Conservation (phyloP, 2,329 filamentous ascomycete species). For the Waltergamsia citrina region DNA sequence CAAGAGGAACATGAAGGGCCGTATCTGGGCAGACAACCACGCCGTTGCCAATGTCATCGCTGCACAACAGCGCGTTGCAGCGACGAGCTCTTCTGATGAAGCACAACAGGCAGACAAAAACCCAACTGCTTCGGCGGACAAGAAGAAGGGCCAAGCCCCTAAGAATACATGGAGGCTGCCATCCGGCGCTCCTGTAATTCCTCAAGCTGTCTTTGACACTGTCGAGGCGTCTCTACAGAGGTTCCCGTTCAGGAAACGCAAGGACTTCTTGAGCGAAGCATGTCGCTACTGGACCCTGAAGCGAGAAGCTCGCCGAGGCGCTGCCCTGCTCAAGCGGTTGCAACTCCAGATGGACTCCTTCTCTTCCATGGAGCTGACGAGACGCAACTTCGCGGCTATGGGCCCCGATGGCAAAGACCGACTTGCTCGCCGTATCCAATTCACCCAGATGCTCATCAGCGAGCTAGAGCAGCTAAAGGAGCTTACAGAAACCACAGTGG, state of each 20-base stretch:
- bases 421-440: slow-evolving; percentile 76
- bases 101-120: slow-evolving; percentile 64
- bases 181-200: slow-evolving; percentile 90
- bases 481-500: slow-evolving; percentile 61
- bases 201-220: slow-evolving; percentile 75
- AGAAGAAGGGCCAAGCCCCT: slow-evolving; percentile 54
- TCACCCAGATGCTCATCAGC: slow-evolving; percentile 64
- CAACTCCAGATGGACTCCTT: slow-evolving; percentile 95
- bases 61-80: slow-evolving; percentile 55
- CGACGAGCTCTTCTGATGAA: slow-evolving; percentile 64
- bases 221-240: slow-evolving; percentile 76
- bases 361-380: slow-evolving; percentile 92
- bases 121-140: slow-evolving; percentile 62
- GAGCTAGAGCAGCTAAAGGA: slow-evolving; percentile 70
- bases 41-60: slow-evolving; percentile 72
- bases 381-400: slow-evolving; percentile 93
- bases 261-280: slow-evolving; percentile 85
- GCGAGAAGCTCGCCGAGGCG: slow-evolving; percentile 82
- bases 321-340: slow-evolving; percentile 82
- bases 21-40: slow-evolving; percentile 88
- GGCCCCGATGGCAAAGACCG: slow-evolving; percentile 72
- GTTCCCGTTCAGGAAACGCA: slow-evolving; percentile 73
- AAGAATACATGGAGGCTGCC: slow-evolving; percentile 72
- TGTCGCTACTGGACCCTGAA: slow-evolving; percentile 98
- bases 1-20: slow-evolving; percentile 77